Conservation (phyloP, 108 stramenopile species). For the Parmales sp. region DNA sequence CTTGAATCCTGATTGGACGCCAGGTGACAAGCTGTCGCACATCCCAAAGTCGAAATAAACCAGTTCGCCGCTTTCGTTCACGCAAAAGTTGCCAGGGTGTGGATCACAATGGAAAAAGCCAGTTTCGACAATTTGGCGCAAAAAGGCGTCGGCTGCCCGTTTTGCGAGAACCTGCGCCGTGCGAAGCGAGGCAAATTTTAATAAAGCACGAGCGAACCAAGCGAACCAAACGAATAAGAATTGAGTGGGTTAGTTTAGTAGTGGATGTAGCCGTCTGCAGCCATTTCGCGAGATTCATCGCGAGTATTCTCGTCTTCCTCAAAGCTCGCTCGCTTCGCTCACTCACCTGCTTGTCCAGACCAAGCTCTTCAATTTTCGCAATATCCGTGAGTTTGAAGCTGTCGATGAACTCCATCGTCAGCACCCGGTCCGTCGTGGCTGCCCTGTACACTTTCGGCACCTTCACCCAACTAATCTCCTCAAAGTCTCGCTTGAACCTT, state of each 20-base stretch:
- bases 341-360: constrained; percentile 62
- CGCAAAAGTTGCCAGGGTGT: constrained; percentile 62
- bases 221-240: too few relatives aligned
- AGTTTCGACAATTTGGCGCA: constrained; percentile 81
- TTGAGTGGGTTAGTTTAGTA: too few relatives aligned
- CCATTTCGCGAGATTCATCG: too few relatives aligned
- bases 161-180: constrained; percentile 74
- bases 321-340: too few relatives aligned
- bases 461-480: constrained; percentile 64
- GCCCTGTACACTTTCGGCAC: constrained; percentile 74
- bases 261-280: too few relatives aligned
- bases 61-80: constrained; percentile 66
- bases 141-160: constrained; percentile 78
- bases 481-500: constrained; percentile 71
- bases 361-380: constrained; percentile 54
- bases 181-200: too few relatives aligned
- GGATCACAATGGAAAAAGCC: constrained; percentile 48
- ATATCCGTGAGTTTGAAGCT: constrained; percentile 83
- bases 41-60: constrained; percentile 94
- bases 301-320: too few relatives aligned
- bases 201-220: too few relatives aligned
- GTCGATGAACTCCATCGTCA: constrained; percentile 87
- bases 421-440: constrained; percentile 64
- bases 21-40: constrained; percentile 76
- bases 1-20: constrained; percentile 66